Base-by-base conservation (phyloP, 1,284 basidiomycete species). In the Trichosporon sp. region DNA sequence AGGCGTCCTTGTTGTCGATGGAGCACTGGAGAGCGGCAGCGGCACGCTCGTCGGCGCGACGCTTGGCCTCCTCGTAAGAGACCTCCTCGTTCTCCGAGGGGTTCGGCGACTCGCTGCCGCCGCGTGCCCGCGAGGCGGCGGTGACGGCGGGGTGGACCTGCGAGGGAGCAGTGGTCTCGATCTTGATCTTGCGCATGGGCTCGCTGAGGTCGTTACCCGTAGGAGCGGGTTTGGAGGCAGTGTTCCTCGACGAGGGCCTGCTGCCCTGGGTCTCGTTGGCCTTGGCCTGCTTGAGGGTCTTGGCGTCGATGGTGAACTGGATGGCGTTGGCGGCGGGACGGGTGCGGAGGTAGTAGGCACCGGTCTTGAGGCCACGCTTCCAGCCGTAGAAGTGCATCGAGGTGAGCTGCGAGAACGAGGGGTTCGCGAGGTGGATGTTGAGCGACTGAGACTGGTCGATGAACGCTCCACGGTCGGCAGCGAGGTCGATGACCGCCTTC, bases 371-470 rank as follows among this genome's bases (percentile, higher is more conserved):
- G 31, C 97, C 97, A 85, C 93, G 93, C 89, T 97, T 97, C 97
- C 96, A 99, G 27, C 95, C 97, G 83, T 99, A 98, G 85, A 99
- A 99, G 86, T 99, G 97, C 96, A 98, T 99, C 76, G 92, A 93
- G 63, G 95, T 97, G 68, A 99, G 87, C 84, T 99, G 97, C 21
- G 93, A 93, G 75, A 92, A 88, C 11, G 94, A 95, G 62, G 97
- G 97, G 66, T 92, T 88, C 78, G 93, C 89, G 60, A 99, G 85
- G 83, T 99, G 96, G 69, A 99, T 89, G 84, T 99, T 99, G 80
- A 99, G 84, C 65, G 85, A 86, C 80, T 88, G 87, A 75, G 89
- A 91, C 85, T 99, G 97, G 86, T 95, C 97, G 83, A 99, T 98
- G 86, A 92, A 99, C 1, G 97, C 95, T 47, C 96, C 97, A 75